Evolutionary conservation across 2,329 filamentous ascomycete species (phyloP), one percentile per base, ranked within the genome.

Genomic region (Chaetomium olivaceum): DNA sequence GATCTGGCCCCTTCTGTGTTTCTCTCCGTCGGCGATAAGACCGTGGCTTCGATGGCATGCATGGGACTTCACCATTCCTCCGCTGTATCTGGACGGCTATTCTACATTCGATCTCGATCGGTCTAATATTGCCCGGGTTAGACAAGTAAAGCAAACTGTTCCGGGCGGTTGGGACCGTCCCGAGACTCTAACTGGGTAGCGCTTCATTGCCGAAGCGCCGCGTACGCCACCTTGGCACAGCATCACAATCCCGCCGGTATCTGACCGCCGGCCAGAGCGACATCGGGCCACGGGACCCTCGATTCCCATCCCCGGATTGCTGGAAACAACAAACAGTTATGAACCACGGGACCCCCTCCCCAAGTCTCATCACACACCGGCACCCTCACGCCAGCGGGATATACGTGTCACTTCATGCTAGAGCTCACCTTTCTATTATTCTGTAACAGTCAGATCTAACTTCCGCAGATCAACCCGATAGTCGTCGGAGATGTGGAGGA

Each of bases 401-500:
- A 19, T n/a, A 43, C 39, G 4, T n/a, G 39, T 7, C 16, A n/a
- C 16, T 43, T 36, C 39, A 19, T 19, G 5, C 39, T 16, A 43
- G 16, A n/a, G 16, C 39, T 43, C 39, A 5, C 4, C 39, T n/a
- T 51, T 52, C 50, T 16, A 25, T 27, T 23, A 5, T 25, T 52
- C 19, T 9, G 39, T 43, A 36, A 3, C 39, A 11, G 9, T 25
- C 25, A 25, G 48, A 51, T 51, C 12, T 29, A n/a, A 19, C 14
- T 12, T 3, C 54, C 54, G 33, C 6, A 23, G 55, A 58, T 52
- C 55, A 23, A 23, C 27, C 59, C 46, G 58, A 64, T 19, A 48
- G 16, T 4, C n/a, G n/a, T 56, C 58, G 55, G 62, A 29, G 43
- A 25, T 56, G 25, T 29, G 23, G 55, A 39, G 19, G 16, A 23